A percentile compares a stretch with the other conserved stretches of the same genome.
phyloP scores from a whole-genome alignment of 148 eudicot genomes.

The Rhododendron kiyosumense region DNA sequence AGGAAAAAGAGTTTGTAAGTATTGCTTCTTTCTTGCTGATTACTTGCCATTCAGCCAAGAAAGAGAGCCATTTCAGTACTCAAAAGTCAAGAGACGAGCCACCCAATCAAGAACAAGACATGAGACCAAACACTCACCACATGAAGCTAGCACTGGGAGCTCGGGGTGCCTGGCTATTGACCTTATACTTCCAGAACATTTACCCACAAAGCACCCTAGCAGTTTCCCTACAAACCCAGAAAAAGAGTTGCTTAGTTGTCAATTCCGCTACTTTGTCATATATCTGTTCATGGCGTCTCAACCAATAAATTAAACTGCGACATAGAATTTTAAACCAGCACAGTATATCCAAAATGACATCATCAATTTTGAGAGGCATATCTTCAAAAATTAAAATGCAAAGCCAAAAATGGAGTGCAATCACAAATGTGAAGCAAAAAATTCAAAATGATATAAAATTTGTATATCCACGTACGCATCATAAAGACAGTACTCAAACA shows the following conservation, averaged over 20 bases:
- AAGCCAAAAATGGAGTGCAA: not conserved
- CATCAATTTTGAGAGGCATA: not conserved
- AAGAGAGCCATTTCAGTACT: not conserved
- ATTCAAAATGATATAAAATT: not conserved
- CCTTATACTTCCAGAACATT: constrained; percentile 95
- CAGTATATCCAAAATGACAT: not conserved
- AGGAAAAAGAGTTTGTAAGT: not conserved
- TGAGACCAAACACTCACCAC: constrained; percentile 47
- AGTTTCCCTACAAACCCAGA: constrained; percentile 57
- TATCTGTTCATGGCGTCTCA: not conserved
- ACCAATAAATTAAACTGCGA: not conserved
- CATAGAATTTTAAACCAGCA: not conserved
- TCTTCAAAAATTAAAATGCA: not conserved
- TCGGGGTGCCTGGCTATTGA: constrained; percentile 82
- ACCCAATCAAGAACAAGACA: not conserved
- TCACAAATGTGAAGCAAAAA: not conserved
- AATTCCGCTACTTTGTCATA: not conserved
- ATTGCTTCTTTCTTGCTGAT: not conserved
- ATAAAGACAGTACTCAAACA: not conserved
- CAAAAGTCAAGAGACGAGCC: not conserved
- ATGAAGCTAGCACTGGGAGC: constrained; percentile 87
- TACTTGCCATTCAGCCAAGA: not conserved
- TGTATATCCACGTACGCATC: not conserved
- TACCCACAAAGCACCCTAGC: constrained; percentile 81
- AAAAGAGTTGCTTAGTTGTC: not conserved